Base-by-base conservation (phyloP, 176 grass and related monocot genomes). In the Hsuehochloa calcarea region DNA sequence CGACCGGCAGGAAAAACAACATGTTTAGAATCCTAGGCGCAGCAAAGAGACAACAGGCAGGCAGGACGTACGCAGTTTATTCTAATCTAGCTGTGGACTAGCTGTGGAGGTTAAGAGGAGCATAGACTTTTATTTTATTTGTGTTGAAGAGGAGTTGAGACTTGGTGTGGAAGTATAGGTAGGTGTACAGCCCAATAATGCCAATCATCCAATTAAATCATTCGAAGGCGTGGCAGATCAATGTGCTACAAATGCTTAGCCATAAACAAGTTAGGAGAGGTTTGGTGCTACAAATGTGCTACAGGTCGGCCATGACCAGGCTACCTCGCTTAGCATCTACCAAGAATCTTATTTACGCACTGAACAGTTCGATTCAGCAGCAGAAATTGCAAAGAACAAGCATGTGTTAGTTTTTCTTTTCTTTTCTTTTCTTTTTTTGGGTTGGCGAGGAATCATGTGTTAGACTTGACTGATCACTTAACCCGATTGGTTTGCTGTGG, bases 1-100 rank as follows among this genome's bases (percentile, higher is more conserved):
- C n/a, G 63, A n/a, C 37, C 88, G 88, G 73, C 84, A 90, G 72
- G 84, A 49, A 14, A 14, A 17, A 49, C 84, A 87, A 0, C 47
- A 34, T 87, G 88, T 20, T 62, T 66, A 37, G 79, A 27, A 83
- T 83, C 72, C n/a, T 13, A 40, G 64, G 72, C 40, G 64, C 86
- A 44, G 27, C 39, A 8, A 2, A 40, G 34, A 25, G 73, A 54
- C 27, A 56, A 12, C 31, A 76, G 5, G 49, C 19, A 6, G 4
- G 44, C 69, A 72, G 13, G 3, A 11, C 17, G 69, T 5, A 64
- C 26, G 61, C 61, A 64, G 61, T 3, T 62, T 14, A 23, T 62
- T 62, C 4, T 26, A 5, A 9, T 59, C 19, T 56, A 10, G 20
- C 20, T n/a, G 20, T 56, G 52, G 52, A 54, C 19, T 56, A 10